phyloP scores from a whole-genome alignment of 2,329 filamentous ascomycete species.

The Sporothrix pseudoabietina region DNA sequence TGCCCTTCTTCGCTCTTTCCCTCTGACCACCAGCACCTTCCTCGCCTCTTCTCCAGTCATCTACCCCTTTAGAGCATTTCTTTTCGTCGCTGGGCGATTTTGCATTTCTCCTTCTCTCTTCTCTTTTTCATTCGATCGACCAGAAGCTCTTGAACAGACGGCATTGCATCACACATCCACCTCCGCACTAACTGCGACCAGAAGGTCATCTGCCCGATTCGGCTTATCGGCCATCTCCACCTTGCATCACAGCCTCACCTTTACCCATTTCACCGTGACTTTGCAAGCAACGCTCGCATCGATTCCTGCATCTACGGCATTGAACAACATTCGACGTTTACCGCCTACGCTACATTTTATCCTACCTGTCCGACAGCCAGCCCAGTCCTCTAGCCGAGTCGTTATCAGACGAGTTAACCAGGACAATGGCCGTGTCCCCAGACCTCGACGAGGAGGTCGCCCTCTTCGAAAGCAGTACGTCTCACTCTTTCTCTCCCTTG shows the following conservation, averaged over 20 bases:
- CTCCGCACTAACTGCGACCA: neutral
- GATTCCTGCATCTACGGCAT: neutral
- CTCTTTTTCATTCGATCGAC: neutral
- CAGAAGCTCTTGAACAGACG: neutral
- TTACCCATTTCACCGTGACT: neutral
- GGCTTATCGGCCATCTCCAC: neutral
- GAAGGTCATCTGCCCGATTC: neutral
- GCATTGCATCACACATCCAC: neutral
- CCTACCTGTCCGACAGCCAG: neutral
- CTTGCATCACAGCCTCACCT: neutral
- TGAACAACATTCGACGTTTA: neutral
- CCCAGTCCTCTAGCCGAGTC: too few species aligned
- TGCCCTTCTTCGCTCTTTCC: slow-evolving; percentile 19
- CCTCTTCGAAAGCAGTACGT: slow-evolving; percentile 22
- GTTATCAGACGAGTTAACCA: neutral
- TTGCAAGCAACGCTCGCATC: neutral
- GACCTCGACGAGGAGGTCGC: neutral
- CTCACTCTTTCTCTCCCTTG: neutral
- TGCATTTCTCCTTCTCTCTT: neutral
- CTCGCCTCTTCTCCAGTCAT: neutral
- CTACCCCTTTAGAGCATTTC: neutral
- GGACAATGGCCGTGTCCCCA: neutral
- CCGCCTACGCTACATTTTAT: neutral
- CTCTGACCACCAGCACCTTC: slow-evolving; percentile 9
- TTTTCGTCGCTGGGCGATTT: neutral